Evolutionary conservation across 2,329 filamentous ascomycete genomes (phyloP).

Genomic region (Ophidiomyces ophidiicola): DNA sequence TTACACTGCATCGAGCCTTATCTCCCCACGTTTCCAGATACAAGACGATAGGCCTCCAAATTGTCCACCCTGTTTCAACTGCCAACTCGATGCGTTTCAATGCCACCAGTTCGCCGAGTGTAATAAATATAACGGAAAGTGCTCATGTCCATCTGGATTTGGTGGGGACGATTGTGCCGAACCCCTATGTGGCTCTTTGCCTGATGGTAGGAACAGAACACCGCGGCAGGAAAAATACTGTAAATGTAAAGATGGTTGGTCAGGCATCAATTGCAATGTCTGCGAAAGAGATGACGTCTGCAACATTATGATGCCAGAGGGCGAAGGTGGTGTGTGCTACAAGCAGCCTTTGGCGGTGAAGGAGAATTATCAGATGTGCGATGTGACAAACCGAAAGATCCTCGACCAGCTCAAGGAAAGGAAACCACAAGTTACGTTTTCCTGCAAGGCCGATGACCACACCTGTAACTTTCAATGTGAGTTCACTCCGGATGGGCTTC

Average conservation of each 20-base stretch:
- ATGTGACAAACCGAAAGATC: constrained; percentile 93
- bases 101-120: constrained; percentile 86
- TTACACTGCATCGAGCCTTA: constrained; percentile 49
- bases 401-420: constrained; percentile 70
- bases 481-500: constrained; percentile 21
- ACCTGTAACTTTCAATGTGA: constrained; percentile 91
- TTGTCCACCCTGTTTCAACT: constrained; percentile 69
- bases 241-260: constrained; percentile 85
- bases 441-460: constrained; percentile 60
- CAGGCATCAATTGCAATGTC: constrained; percentile 95
- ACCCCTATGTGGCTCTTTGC: constrained; percentile 82
- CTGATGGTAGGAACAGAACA: constrained; percentile 65
- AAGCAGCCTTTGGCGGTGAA: constrained; percentile 80
- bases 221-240: constrained; percentile 61
- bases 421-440: constrained; percentile 88
- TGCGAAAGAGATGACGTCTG: constrained; percentile 76
- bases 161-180: constrained; percentile 86
- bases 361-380: constrained; percentile 94
- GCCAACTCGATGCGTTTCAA: constrained; percentile 79
- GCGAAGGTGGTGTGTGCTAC: constrained; percentile 78
- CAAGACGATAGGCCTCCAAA: constrained; percentile 55
- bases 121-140: constrained; percentile 83
- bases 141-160: constrained; percentile 80
- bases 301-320: constrained; percentile 72
- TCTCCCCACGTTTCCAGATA: constrained; percentile 51